A percentile compares a stretch with the other conserved stretches of the same genome.
Conservation (phyloP, 2,329 filamentous ascomycete species). For the Apiospora kogelbergensis region DNA sequence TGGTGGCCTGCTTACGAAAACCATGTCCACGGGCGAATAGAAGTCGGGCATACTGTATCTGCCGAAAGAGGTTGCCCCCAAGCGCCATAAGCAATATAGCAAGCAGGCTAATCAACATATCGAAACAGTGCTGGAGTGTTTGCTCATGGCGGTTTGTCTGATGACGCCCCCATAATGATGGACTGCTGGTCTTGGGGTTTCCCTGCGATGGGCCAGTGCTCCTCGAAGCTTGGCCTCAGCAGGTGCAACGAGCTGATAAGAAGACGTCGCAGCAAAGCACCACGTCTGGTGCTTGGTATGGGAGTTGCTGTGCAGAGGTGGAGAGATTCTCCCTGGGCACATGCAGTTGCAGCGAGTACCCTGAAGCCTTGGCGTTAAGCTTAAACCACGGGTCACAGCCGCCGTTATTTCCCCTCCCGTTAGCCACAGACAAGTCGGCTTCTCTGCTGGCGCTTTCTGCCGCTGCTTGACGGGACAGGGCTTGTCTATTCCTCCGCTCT, state of each 20-base stretch:
- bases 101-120: background rate
- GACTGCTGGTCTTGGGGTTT: background rate
- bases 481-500: background rate
- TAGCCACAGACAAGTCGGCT: no score
- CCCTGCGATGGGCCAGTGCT: background rate
- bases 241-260: constrained; percentile 1
- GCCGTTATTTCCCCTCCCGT: background rate
- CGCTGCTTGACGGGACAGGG: background rate
- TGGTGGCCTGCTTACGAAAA: background rate
- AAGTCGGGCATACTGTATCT: background rate
- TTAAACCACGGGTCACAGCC: background rate
- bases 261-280: background rate
- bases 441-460: no score
- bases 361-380: background rate
- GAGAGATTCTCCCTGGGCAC: background rate
- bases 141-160: background rate
- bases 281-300: background rate
- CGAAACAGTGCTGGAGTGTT: background rate
- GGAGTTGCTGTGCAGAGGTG: background rate
- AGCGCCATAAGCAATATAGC: background rate
- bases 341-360: background rate
- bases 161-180: background rate
- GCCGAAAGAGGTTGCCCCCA: background rate
- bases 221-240: background rate
- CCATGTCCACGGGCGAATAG: background rate